Base-by-base conservation (phyloP, 495 filamentous ascomycete genomes). In the Bombardia bombarda region DNA sequence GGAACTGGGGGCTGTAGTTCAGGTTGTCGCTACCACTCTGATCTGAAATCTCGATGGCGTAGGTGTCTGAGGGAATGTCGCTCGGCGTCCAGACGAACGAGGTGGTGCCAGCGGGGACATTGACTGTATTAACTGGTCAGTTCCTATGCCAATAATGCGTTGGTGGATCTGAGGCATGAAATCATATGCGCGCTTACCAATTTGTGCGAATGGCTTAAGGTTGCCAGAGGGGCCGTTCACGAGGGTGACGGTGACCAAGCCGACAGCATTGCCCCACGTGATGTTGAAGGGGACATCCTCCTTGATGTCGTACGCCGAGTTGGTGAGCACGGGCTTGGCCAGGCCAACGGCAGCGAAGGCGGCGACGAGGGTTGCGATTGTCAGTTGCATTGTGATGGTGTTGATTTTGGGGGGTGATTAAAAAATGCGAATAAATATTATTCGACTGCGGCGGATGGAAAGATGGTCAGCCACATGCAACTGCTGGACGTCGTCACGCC, bases 371-470 rank as follows among this genome's bases (percentile, higher is more conserved):
- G 62, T 38, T 34, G 51, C 42, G 40, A 63, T 18, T 33, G 57
- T 50, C 53, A 55, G 58, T 65, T 72, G 70, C 70, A 74, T 74
- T 42, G 54, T 72, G 61, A n/a, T n/a, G n/a, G n/a, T n/a, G n/a
- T n/a, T n/a, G n/a, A n/a, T n/a, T n/a, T n/a, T n/a, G n/a, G n/a
- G n/a, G n/a, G 9, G 34, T n/a, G 34, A 37, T 7, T 9, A 20
- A 21, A 23, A 34, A 14, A 34, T 34, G 13, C 7, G n/a, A n/a
- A n/a, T n/a, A n/a, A n/a, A n/a, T n/a, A 20, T 9, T 23, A 17
- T n/a, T n/a, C 17, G 16, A 34, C 32, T 34, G 32, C 10, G 14
- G 32, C 25, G 12, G 25, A 12, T 10, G 32, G 16, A 7, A 33
- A 33, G 16, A 33, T 30, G 26, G 26, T 30, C 26, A 30, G 26